Evolutionary conservation across 257 asterid genomes (phyloP).

Genomic region (Nyctanthes arbortristis): DNA sequence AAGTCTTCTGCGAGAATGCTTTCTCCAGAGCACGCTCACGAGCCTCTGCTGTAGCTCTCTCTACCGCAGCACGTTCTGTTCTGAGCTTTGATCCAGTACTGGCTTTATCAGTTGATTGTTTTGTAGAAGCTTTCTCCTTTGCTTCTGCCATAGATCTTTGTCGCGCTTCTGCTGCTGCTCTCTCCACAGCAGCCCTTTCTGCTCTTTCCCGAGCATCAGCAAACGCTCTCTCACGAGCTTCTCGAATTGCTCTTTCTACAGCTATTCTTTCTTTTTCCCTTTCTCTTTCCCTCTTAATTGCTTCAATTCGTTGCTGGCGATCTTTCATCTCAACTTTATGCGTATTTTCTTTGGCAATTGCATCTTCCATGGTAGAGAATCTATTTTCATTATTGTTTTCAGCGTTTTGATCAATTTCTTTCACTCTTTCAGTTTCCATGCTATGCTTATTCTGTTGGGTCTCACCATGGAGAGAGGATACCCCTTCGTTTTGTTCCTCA

Average conservation of each 20-base stretch:
- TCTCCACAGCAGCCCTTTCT: conserved; percentile 87
- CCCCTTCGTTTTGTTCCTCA: conserved; percentile 35
- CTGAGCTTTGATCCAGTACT: conserved; percentile 71
- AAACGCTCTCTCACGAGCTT: conserved; percentile 97
- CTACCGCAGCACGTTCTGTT: conserved; percentile 97
- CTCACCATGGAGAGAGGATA: conserved; percentile 32
- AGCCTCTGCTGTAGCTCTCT: conserved; percentile 93
- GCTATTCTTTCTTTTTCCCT: conserved; percentile 74
- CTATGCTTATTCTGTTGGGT: conserved; percentile 32
- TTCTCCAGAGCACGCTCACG: conserved; percentile 93
- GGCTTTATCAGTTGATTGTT: conserved; percentile 49
- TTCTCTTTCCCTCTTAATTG: conserved; percentile 68
- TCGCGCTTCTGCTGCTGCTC: conserved; percentile 77
- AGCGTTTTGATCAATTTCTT: conserved; percentile 30
- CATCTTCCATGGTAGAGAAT: conserved; percentile 29
- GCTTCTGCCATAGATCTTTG: conserved; percentile 74
- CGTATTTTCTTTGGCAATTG: conserved; percentile 40
- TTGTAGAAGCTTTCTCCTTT: conserved; percentile 51
- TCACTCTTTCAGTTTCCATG: conserved; percentile 35
- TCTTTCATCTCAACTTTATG: conserved; percentile 39
- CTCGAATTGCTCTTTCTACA: conserved; percentile 91
- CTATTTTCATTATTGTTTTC: conserved; percentile 39
- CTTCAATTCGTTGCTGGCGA: conserved; percentile 54
- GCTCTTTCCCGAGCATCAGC: conserved; percentile 95
- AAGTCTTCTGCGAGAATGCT: conserved; percentile 71